Conservation (phyloP, 371 early-diverging fungal species). For the Basidiobolus meristosporus region DNA sequence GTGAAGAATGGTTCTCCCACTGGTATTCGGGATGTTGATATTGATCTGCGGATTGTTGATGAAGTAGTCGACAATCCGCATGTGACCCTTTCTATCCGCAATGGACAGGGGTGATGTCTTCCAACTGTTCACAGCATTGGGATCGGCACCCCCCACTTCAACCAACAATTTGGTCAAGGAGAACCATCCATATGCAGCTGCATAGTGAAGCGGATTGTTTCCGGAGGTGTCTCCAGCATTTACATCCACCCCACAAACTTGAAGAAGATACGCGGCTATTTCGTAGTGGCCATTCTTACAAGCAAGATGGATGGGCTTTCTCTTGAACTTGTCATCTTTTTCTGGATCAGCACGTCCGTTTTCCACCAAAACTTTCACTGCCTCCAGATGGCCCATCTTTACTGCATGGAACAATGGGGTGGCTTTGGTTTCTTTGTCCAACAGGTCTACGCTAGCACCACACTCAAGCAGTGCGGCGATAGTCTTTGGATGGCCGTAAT, state of each 20-base stretch:
- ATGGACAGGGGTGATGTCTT: conserved; percentile 27
- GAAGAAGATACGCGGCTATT: conserved; percentile 14
- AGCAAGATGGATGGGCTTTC: conserved; percentile 25
- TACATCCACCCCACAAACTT: conserved; percentile 18
- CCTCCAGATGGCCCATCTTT: conserved; percentile 20
- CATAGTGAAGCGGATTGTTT: conserved; percentile 30
- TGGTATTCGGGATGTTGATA: conserved; percentile 23
- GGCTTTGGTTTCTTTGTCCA: conserved; percentile 16
- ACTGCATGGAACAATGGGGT: conserved; percentile 25
- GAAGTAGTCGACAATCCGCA: conserved; percentile 20
- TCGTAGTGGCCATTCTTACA: conserved; percentile 21
- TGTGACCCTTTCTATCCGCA: conserved; percentile 35
- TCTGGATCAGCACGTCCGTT: conserved; percentile 23
- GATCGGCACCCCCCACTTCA: conserved; percentile 17
- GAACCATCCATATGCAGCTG: conserved; percentile 28
- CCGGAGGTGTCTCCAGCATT: conserved; percentile 20
- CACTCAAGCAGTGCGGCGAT: conserved; percentile 17
- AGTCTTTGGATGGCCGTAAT: conserved; percentile 21
- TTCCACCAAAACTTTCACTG: conserved; percentile 19
- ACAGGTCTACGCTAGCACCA: conserved; percentile 18
- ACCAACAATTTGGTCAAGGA: conserved; percentile 16
- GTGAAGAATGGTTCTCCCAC: conserved; percentile 26
- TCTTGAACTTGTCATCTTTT: conserved; percentile 17
- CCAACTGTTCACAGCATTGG: conserved; percentile 25
- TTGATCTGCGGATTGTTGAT: conserved; percentile 13